A percentile compares a stretch with the other conserved stretches of the same genome.
Conservation (phyloP, 1,139 yeast genomes). For the Debaryomycetaceae sp. region DNA sequence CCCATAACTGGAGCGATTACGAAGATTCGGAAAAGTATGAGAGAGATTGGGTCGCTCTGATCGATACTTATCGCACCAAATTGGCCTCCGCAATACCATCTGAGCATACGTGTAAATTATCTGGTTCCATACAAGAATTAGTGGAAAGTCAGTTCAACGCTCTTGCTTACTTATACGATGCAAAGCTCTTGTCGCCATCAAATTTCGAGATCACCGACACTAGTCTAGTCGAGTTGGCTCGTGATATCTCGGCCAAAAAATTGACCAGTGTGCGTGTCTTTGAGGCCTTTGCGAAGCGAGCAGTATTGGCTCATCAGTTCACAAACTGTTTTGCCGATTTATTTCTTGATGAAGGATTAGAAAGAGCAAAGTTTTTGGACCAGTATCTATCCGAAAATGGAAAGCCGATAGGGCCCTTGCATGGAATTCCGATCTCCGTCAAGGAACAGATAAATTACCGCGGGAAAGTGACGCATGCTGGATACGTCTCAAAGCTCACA, state of each 20-base stretch:
- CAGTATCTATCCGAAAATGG: conserved; percentile 41
- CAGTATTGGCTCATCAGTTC: conserved; percentile 48
- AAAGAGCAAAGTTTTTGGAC: conserved; percentile 45
- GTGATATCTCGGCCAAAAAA: conserved; percentile 26
- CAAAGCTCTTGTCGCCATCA: conserved; percentile 29
- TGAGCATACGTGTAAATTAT: conserved; percentile 31
- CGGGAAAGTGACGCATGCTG: conserved; percentile 50
- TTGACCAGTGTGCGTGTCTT: conserved; percentile 30
- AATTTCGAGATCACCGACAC: conserved; percentile 41
- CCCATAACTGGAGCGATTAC: conserved; percentile 21
- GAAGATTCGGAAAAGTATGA: conserved; percentile 26
- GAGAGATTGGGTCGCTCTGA: conserved; percentile 35
- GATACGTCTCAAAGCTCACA: conserved; percentile 46
- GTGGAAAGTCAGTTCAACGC: conserved; percentile 34
- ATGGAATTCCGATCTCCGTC: conserved; percentile 69
- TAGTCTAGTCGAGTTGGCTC: conserved; percentile 24
- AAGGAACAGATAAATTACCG: conserved; percentile 60
- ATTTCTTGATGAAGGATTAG: conserved; percentile 44
- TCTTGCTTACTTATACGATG: conserved; percentile 29
- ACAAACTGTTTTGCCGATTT: conserved; percentile 52
- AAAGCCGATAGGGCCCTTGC: conserved; percentile 60
- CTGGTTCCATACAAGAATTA: conserved; percentile 30
- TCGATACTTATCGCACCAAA: conserved; percentile 36
- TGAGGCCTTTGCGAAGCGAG: conserved; percentile 45
- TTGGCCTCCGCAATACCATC: conserved; percentile 28